Base-by-base conservation (phyloP, 371 early-diverging fungal genomes). In the Paraphysoderma sedebokerense region DNA sequence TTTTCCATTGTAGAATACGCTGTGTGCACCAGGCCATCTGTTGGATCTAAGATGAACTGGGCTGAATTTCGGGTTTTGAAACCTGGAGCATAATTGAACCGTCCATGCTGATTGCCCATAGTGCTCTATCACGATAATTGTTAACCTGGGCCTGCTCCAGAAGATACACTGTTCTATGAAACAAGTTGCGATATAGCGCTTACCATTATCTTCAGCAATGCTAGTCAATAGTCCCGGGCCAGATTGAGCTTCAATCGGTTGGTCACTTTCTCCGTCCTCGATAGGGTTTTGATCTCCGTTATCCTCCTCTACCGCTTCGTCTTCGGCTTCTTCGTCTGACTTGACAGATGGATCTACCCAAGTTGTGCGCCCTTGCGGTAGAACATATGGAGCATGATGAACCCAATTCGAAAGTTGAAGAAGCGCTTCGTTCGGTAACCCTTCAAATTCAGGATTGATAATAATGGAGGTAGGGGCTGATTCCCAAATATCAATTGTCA, bases 21-120 rank as follows among this genome's bases (percentile, higher is more conserved):
- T 53, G 23, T 36, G 34, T 0, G 74, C 68, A 11, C 74, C 74
- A n/a, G 73, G 74, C 74, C 74, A 73, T 19, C 67, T 54, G 15
- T 54, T 66, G 19, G 56, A 60, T 27, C 62, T 50, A 31, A 72
- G 40, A 20, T 47, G 17, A 31, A 70, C 56, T 12, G 73, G 68
- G 23, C 64, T 55, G 60, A 60, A 70, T 44, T 65, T 65, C 13
- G 49, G 7, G 2, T 63, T 61, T 29, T 52, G 49, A 22, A 66
- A 47, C 5, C 33, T 29, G n/a, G 62, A 56, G 53, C 67, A 66
- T 20, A 52, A 8, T 13, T 63, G 56, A 5, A 64, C n/a, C 2
- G 50, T 33, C 72, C 72, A 73, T 13, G 66, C 35, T 17, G 44
- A n/a, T n/a, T n/a, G n/a, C n/a, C n/a, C n/a, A n/a, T n/a, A n/a